Evolutionary conservation across 768 basidiomycete genomes (phyloP).

Genomic region (Coprinopsis sp.): DNA sequence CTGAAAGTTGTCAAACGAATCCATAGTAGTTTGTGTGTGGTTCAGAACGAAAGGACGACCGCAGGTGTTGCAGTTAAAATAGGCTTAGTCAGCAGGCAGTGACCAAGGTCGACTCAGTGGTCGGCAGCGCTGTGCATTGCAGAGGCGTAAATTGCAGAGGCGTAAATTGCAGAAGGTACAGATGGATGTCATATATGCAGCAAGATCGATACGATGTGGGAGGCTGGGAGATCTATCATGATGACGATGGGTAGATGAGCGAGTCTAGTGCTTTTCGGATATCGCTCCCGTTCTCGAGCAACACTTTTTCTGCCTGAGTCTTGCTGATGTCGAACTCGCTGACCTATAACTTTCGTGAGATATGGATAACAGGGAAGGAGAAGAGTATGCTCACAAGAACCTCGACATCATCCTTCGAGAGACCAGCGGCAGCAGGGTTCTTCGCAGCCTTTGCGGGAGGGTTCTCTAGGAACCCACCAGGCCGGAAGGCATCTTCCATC

Average conservation of each 20-base stretch:
- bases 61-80: background rate
- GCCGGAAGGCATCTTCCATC: constrained; percentile 60
- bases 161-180: too few relatives aligned
- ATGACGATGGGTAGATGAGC: constrained; percentile 30
- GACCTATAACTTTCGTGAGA: too few relatives aligned
- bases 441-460: constrained; percentile 43
- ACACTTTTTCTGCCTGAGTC: constrained; percentile 52
- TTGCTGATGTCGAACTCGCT: constrained; percentile 61
- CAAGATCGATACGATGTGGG: too few relatives aligned
- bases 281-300: constrained; percentile 50
- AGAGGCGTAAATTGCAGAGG: too few relatives aligned
- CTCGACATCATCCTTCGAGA: constrained; percentile 62
- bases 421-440: constrained; percentile 29
- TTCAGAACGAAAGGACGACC: constrained; percentile 2
- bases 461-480: constrained; percentile 54
- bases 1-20: constrained; percentile 82
- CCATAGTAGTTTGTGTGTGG: constrained; percentile 50
- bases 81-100: constrained; percentile 12
- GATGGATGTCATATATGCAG: too few relatives aligned
- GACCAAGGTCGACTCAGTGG: too few relatives aligned
- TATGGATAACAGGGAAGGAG: constrained; percentile 4
- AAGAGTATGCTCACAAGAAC: constrained; percentile 43
- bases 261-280: constrained; percentile 44
- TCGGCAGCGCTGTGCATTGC: too few relatives aligned
- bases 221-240: too few relatives aligned